Percentiles rank a stretch among this genome's conserved stretches.
Evolutionary conservation across 495 filamentous ascomycete genomes (phyloP).

Genomic region (Aspergillus homomorphus): DNA sequence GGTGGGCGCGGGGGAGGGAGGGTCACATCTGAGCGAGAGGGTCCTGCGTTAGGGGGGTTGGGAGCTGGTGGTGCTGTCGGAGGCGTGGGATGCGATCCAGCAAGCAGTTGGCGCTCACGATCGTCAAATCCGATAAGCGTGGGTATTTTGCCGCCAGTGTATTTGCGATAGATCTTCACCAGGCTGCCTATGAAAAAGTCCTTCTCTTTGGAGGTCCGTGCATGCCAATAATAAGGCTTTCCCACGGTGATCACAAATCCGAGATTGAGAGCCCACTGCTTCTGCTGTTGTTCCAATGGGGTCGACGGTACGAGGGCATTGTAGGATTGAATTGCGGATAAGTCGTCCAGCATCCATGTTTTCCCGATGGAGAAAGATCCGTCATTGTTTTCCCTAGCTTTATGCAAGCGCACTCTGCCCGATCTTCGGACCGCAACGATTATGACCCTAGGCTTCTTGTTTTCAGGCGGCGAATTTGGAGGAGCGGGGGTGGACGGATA

Average conservation of each 20-base stretch:
- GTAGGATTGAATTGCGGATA: conserved; percentile 76
- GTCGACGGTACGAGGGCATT: conserved; percentile 48
- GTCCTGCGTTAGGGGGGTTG: conserved; percentile 29
- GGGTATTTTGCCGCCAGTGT: conserved; percentile 82
- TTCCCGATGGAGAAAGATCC: conserved; percentile 96
- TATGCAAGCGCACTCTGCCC: conserved; percentile 91
- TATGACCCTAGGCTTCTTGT: conserved; percentile 87
- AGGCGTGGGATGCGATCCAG: conserved; percentile 41
- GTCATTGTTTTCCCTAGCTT: conserved; percentile 91
- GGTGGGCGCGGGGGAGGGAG: conserved; percentile 31
- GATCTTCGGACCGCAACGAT: conserved; percentile 90
- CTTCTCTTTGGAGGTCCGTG: conserved; percentile 87
- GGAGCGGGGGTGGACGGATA: conserved; percentile 86
- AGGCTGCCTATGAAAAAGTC: conserved; percentile 95
- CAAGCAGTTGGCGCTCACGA: conserved; percentile 68
- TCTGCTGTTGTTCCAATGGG: conserved; percentile 60
- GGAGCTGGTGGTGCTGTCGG: conserved; percentile 32
- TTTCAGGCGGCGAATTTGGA: conserved; percentile 60
- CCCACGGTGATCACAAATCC: conserved; percentile 88
- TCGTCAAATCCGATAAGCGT: conserved; percentile 77
- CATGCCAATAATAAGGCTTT: conserved; percentile 97
- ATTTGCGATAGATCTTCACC: conserved; percentile 93
- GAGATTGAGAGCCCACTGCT: conserved; percentile 71
- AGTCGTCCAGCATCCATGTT: conserved; percentile 91
- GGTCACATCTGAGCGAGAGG: conserved; percentile 33